phyloP scores from a whole-genome alignment of 352 stramenopile genomes.

The Phytophthora sp. region DNA sequence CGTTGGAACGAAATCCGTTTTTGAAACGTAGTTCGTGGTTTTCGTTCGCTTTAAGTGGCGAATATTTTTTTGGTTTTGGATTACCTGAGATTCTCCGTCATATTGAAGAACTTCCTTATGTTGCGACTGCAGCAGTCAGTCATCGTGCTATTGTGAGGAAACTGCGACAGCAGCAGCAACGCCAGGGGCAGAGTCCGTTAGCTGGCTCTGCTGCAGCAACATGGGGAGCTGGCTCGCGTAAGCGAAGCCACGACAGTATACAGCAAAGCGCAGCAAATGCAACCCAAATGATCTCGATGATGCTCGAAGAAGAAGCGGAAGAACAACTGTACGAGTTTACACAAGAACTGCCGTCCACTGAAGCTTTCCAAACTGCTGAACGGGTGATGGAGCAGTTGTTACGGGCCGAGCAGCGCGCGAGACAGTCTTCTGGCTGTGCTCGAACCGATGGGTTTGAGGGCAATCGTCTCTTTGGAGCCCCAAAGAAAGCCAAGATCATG shows the following conservation, averaged over 20 bases:
- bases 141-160: constrained; percentile 49
- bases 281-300: constrained; percentile 16
- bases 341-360: constrained; percentile 69
- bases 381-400: constrained; percentile 82
- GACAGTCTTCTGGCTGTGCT: constrained; percentile 83
- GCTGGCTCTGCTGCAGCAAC: constrained; percentile 31
- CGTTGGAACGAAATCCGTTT: constrained; percentile 64
- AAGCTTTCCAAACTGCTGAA: constrained; percentile 83
- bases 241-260: constrained; percentile 37
- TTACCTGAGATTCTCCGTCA: constrained; percentile 66
- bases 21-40: constrained; percentile 80
- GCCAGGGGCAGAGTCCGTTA: constrained; percentile 42
- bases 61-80: constrained; percentile 87
- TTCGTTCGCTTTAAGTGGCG: constrained; percentile 74
- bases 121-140: constrained; percentile 70
- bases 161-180: constrained; percentile 48
- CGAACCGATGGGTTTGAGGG: constrained; percentile 86
- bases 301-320: constrained; percentile 32
- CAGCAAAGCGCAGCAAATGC: constrained; percentile 24
- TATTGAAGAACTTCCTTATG: constrained; percentile 78
- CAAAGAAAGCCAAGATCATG: constrained; percentile 45
- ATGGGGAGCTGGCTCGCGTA: constrained; percentile 32
- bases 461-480: constrained; percentile 52
- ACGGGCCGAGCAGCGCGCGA: constrained; percentile 82
- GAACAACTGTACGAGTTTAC: constrained; percentile 87